Conservation (phyloP, 768 basidiomycete species). For the Termitomyces sp. region DNA sequence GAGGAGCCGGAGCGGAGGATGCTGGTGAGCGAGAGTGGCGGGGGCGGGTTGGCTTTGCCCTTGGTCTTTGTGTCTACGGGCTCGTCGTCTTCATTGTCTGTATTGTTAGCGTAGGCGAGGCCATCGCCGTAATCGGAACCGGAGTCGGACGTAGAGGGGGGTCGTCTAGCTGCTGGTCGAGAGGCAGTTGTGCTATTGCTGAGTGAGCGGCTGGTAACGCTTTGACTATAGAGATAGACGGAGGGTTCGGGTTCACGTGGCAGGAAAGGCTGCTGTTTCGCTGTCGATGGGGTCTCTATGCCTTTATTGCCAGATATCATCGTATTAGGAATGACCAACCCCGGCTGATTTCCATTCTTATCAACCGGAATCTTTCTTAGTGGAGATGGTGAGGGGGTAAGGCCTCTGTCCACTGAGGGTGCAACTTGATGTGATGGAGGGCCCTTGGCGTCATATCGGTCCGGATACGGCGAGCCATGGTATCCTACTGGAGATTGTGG, state of each 20-base stretch:
- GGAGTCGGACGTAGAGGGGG: slow-evolving; percentile 26
- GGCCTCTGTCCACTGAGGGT: slow-evolving; percentile 9
- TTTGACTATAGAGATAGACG: not conserved
- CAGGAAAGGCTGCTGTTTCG: slow-evolving; percentile 4
- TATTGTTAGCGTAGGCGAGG: slow-evolving; percentile 49
- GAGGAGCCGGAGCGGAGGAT: slow-evolving; percentile 24
- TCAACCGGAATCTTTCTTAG: slow-evolving; percentile 56
- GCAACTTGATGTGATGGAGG: slow-evolving; percentile 1
- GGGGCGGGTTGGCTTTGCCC: slow-evolving; percentile 20
- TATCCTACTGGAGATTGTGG: slow-evolving; percentile 28
- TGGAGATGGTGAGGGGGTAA: slow-evolving; percentile 22
- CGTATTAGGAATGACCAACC: slow-evolving; percentile 16
- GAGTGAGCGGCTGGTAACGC: not conserved
- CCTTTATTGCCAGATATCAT: slow-evolving; percentile 5
- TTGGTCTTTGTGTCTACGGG: slow-evolving; percentile 18
- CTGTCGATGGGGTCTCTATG: slow-evolving; percentile 16
- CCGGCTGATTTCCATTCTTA: slow-evolving; percentile 41
- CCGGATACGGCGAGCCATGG: slow-evolving; percentile 16
- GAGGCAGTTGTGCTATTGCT: not conserved
- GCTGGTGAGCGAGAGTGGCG: slow-evolving; percentile 17
- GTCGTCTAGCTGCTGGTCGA: not conserved
- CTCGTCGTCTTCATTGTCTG: slow-evolving; percentile 39
- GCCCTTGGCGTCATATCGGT: slow-evolving; percentile 8
- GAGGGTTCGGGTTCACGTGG: not conserved
- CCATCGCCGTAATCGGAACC: slow-evolving; percentile 40